Evolutionary conservation across 768 basidiomycete genomes (phyloP).

Genomic region (Clathrus columnatus): DNA sequence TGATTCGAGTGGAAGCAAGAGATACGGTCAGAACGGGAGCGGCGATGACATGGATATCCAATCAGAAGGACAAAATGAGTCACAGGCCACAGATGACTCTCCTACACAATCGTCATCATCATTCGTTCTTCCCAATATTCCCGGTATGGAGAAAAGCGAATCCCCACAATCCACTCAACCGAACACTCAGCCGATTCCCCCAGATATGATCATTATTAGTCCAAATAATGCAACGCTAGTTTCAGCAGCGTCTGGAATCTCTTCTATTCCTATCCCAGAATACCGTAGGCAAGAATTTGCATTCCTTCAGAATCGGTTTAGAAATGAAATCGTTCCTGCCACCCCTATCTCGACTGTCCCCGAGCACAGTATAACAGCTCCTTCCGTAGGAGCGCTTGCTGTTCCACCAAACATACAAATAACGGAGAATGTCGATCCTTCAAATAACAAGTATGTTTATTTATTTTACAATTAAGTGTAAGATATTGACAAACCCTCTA

Average conservation of each 20-base stretch:
- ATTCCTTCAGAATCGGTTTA: not conserved
- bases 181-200: not conserved
- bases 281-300: not conserved
- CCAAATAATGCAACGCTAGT: not conserved
- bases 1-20: not conserved
- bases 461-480: not conserved
- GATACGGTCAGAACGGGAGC: not conserved
- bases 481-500: not conserved
- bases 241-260: not conserved
- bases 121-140: not conserved
- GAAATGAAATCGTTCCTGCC: constrained; percentile 6
- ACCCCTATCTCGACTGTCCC: constrained; percentile 3
- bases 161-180: not conserved
- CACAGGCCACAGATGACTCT: not conserved
- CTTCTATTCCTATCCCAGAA: not conserved
- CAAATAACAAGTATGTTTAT: not conserved
- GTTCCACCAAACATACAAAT: not conserved
- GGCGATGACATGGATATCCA: not conserved
- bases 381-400: not conserved
- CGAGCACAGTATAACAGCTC: not conserved
- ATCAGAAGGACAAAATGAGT: not conserved
- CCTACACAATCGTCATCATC: constrained; percentile 3
- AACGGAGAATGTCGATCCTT: no score
- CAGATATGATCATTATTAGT: not conserved
- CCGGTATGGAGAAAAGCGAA: not conserved